Base-by-base conservation (phyloP, 2,329 filamentous ascomycete genomes). In the Aspergillus cejpii region DNA sequence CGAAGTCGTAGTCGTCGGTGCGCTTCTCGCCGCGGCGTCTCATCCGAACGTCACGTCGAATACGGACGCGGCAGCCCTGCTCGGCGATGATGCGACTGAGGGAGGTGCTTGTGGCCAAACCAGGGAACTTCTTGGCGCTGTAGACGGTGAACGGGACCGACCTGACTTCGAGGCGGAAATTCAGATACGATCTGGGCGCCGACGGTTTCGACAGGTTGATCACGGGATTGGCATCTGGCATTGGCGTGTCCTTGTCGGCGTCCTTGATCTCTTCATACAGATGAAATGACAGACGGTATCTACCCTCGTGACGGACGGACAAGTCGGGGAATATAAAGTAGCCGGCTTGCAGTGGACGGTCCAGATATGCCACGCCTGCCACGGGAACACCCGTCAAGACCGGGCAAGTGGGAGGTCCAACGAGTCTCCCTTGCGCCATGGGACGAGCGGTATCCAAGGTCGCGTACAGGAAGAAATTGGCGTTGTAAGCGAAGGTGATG, bases 251-350 rank as follows among this genome's bases (percentile, higher is more conserved):
- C 51, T 69, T 69, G 57, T 94, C 87, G 45, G 82, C 78, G 67
- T 96, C 84, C 74, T 95, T 95, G 62, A 89, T 83, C 63, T 94
- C 86, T 71, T 98, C 92, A 58, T 92, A 97, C 26, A 98, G 73
- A 59, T 88, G 90, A 70, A 98, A 97, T 50, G 83, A 86, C 43
- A 98, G 72, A n/a, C 84, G 78, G 67, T 96, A 98, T 55, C 84
- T 83, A 50, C 92, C 92, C 68, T 98, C 92, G 61, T 98, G 91
- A 45, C 92, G 84, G 38, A 98, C 91, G 0, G 91, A 96, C 21
- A 97, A 74, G 67, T 98, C 92, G 2, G 92, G 92, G 65, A 98
- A 98, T 66, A 98, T 87, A 68, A 98, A 98, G 68, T 97, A 98
- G 43, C 90, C 92, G 12, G 81, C 81, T 15, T 79, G 79, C 2